Evolutionary conservation across 73 alveolate species (phyloP), one percentile per base, ranked within the genome.

Genomic region (Halteria grandinella): DNA sequence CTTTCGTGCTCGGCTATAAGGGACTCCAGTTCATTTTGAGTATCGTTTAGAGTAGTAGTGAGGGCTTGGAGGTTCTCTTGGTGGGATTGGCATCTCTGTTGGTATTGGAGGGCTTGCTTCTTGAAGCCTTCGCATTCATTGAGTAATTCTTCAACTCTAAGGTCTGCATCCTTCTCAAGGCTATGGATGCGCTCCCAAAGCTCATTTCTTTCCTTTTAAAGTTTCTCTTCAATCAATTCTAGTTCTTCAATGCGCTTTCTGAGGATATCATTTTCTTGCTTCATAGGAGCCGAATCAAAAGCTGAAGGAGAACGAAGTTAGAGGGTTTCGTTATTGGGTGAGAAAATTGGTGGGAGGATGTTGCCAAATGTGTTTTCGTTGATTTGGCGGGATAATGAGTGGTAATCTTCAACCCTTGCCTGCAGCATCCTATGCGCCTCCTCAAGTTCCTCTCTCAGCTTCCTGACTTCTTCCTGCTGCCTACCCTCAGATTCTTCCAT

Each of bases 1-100:
- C 31, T 41, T 32, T 66, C 80, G 31, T 66, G 80, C 31, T 66
- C 80, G 47, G 32, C 47, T 7, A 66, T 66, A 28, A 66, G 28
- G 18, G 43, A 36, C 34, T 66, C 80, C 21, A 66, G 21, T 66
- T 66, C 80, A 45, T 66, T 27, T 41, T 66, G 34, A 25, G 80
- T 66, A 25, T 66, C 80, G 47, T 66, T 66, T 24, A 66, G 21
- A 11, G 80, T 66, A 15, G 43, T 10, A 18, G 57, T 15, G 43
- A 66, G 32, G 10, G 80, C 47, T 36, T 14, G 17, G 6, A 66
- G 47, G 69, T 66, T 66, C 36, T 66, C 80, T 25, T 66, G 47
- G 15, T 45, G 69, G 2, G 66, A 12, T 36, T 66, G 43, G 20
- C 43, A 3, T 66, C 66, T 14, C n/a, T 10, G 29, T 6, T 44